Base-by-base conservation (phyloP, 306 rosid genomes). In the Lagenaria siceraria region DNA sequence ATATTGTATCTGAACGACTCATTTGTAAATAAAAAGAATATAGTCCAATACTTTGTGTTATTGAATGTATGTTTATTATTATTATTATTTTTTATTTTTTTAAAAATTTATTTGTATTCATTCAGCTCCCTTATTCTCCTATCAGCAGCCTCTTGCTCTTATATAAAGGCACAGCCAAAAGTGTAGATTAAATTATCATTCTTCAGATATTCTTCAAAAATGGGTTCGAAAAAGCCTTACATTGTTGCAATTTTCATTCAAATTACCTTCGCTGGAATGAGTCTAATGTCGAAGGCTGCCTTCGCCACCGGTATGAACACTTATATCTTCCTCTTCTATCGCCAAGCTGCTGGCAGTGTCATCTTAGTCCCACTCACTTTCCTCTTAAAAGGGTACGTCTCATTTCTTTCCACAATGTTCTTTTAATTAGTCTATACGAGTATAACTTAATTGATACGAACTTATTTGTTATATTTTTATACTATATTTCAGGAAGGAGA, bases 221-320 rank as follows among this genome's bases (percentile, higher is more conserved):
- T 76, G 93, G 85, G 78, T 80, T 84, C 78, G n/a, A 60, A 79
- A 55, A 84, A 82, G 69, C 87, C 96, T 66, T 90, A 87, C 65
- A 76, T 90, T 21, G 88, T 80, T 55, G 82, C 83, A 79, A n/a
- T 88, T 70, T 36, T 81, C 19, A 72, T 81, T 21, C 96, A 88
- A 77, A 19, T 82, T 18, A 85, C 86, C 65, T 88, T 68, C 72
- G 71, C 93, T 0, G 90, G 89, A 17, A 75, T 87, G 84, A 81
- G 82, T 53, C 74, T 88, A 78, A 59, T 90, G 61, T 80, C 90
- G 1, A 90, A 88, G 76, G 87, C 96, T 0, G 93, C 72, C 36
- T 81, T 90, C 19, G 86, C 87, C 22, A 70, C 36, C 0, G 93
- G 93, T 31, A 77, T 77, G 80, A 77, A 33, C 27, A 60, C 80